Base-by-base conservation (phyloP, 176 grass and related monocot genomes). In the Oropetium thomaeum region DNA sequence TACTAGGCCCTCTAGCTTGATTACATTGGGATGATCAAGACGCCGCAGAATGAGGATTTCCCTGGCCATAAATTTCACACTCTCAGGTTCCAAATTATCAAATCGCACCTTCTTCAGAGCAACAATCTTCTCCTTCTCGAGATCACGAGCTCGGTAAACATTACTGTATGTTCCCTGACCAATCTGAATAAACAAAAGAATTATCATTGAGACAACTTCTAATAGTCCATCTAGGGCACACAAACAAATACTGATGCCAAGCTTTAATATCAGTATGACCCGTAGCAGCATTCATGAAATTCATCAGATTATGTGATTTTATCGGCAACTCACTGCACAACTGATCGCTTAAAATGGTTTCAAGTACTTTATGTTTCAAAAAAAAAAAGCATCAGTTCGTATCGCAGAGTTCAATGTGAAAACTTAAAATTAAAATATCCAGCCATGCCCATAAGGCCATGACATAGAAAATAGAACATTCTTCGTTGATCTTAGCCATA, bases 121-220 rank as follows among this genome's bases (percentile, higher is more conserved):
- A 75, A 99, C 96, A 74, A 92, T 92, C 83, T 99, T 99, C 27
- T 96, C 65, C 66, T 79, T 87, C 54, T 96, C 91, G 58, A 99
- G 89, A 81, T 99, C 96, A 3, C 89, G 89, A 65, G 96, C 92
- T 82, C 91, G 80, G 65, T 99, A 99, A 33, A 99, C 96, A 63
- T 84, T 99, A 58, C 96, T 99, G 73, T 99, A 99, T 71, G 96
- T 99, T 61, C 96, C 96, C 84, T 99, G 96, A 28, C 96, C 96
- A 82, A 99, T 99, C 96, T 99, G 87, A 62, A 75, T 79, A 78
- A 69, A 86, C 65, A 89, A 73, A 54, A 40, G 17, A 79, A 67
- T 27, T 77, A 19, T 37, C 11, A 40, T 42, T 74, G 20, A 78
- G 55, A 35, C 52, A 62, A 69, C n/a, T 26, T 5, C 28, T 14